Percentiles rank a stretch among this genome's conserved stretches.
Conservation (phyloP, 257 asterid species). For the Ballota nigra region DNA sequence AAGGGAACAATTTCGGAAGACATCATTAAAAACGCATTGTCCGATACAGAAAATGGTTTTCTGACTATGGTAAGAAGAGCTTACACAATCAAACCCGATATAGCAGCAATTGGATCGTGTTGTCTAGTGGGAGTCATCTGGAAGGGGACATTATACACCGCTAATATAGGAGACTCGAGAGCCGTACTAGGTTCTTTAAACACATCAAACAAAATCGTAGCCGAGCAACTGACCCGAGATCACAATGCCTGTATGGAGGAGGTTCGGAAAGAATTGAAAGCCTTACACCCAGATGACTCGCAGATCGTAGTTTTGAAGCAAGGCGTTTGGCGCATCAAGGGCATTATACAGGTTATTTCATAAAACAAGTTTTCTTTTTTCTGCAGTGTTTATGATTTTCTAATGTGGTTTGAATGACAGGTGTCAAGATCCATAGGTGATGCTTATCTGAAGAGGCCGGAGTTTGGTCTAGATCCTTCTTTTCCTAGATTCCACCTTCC, state of each 20-base stretch:
- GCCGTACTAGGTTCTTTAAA: conserved; percentile 68
- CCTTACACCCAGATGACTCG: conserved; percentile 66
- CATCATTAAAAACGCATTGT: conserved; percentile 45
- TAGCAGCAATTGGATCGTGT: conserved; percentile 72
- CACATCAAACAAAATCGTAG: conserved; percentile 42
- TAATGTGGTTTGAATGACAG: conserved; percentile 32
- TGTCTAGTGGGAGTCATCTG: conserved; percentile 82
- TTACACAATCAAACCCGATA: conserved; percentile 35
- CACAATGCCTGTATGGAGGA: conserved; percentile 70
- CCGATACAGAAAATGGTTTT: conserved; percentile 69
- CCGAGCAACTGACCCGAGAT: conserved; percentile 74
- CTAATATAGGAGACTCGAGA: conserved; percentile 88
- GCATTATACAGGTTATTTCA: conserved; percentile 71
- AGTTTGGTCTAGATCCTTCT: conserved; percentile 52
- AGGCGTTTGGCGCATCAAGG: conserved; percentile 78
- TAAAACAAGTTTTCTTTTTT: background rate
- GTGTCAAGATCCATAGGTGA: conserved; percentile 88
- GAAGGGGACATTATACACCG: conserved; percentile 51
- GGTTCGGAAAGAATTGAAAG: conserved; percentile 61
- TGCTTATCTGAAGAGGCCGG: conserved; percentile 80
- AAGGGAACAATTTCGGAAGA: conserved; percentile 54
- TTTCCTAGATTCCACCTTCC: conserved; percentile 57
- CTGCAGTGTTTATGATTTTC: background rate
- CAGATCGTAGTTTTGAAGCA: conserved; percentile 46
- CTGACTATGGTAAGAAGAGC: conserved; percentile 49